Conservation (phyloP, 1,139 yeast species). For the Yamadazyma atmosphaerica region DNA sequence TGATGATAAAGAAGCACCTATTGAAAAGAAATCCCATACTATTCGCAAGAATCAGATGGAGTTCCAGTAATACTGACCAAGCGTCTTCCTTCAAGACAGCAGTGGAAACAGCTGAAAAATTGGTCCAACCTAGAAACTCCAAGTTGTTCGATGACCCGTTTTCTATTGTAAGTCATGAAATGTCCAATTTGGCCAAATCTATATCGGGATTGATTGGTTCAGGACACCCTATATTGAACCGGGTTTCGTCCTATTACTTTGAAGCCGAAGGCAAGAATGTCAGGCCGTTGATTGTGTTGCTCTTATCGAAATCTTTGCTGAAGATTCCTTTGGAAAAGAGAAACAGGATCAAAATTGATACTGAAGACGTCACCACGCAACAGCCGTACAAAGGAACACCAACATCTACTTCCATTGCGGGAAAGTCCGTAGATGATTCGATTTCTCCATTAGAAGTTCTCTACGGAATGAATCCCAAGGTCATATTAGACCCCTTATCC, state of each 20-base stretch:
- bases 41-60: neutral
- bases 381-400: slow-evolving; percentile 58
- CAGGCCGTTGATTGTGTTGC: slow-evolving; percentile 83
- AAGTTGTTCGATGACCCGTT: slow-evolving; percentile 71
- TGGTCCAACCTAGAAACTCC: slow-evolving; percentile 69
- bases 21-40: neutral
- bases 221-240: slow-evolving; percentile 87
- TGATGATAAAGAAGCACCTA: neutral
- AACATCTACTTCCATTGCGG: slow-evolving; percentile 47
- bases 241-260: slow-evolving; percentile 90
- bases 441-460: slow-evolving; percentile 80
- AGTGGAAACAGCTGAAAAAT: slow-evolving; percentile 71
- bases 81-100: slow-evolving; percentile 43
- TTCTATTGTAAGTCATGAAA: slow-evolving; percentile 89
- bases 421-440: slow-evolving; percentile 55
- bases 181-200: slow-evolving; percentile 85
- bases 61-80: neutral
- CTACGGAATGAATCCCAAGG: slow-evolving; percentile 84
- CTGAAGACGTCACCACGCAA: slow-evolving; percentile 64
- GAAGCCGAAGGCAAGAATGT: slow-evolving; percentile 96
- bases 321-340: slow-evolving; percentile 73
- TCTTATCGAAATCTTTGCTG: slow-evolving; percentile 79
- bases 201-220: slow-evolving; percentile 87
- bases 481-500: slow-evolving; percentile 78
- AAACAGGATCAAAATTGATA: slow-evolving; percentile 61